Conservation (phyloP, 2,329 filamentous ascomycete species). For the Onygenales sp. region DNA sequence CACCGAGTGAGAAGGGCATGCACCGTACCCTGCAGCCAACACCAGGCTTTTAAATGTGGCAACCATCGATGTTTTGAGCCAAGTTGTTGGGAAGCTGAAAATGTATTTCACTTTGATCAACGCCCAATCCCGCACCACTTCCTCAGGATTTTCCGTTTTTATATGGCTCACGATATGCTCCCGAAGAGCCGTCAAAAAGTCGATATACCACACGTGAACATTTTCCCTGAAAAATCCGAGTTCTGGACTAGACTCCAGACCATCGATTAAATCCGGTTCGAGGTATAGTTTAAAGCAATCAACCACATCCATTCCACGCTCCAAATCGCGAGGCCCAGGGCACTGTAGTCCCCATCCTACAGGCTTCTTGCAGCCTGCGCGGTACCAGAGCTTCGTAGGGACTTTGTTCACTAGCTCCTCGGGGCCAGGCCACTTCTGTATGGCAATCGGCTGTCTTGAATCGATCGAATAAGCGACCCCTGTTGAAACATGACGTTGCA, state of each 20-base stretch:
- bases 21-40: not conserved
- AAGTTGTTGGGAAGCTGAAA: constrained; percentile 6
- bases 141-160: not conserved
- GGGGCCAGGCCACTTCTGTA: not conserved
- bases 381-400: constrained; percentile 1
- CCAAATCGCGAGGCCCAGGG: not conserved
- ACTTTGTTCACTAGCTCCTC: not conserved
- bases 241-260: not conserved
- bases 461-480: constrained; percentile 2
- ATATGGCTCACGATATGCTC: not conserved
- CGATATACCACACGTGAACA: constrained; percentile 3
- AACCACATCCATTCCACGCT: constrained; percentile 2
- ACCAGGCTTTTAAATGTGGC: not conserved
- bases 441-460: not conserved
- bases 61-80: not conserved
- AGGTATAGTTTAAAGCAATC: constrained; percentile 5
- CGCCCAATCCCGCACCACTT: not conserved
- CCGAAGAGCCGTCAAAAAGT: constrained; percentile 4
- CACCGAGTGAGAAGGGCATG: not conserved
- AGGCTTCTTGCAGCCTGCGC: not conserved
- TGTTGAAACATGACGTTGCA: not conserved
- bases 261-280: not conserved
- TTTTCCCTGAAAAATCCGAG: not conserved
- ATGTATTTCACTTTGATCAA: constrained; percentile 1
- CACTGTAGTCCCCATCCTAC: constrained; percentile 3